Evolutionary conservation across 1,284 basidiomycete species (phyloP), one percentile per base, ranked within the genome.

Genomic region (Heliocybe sulcata): DNA sequence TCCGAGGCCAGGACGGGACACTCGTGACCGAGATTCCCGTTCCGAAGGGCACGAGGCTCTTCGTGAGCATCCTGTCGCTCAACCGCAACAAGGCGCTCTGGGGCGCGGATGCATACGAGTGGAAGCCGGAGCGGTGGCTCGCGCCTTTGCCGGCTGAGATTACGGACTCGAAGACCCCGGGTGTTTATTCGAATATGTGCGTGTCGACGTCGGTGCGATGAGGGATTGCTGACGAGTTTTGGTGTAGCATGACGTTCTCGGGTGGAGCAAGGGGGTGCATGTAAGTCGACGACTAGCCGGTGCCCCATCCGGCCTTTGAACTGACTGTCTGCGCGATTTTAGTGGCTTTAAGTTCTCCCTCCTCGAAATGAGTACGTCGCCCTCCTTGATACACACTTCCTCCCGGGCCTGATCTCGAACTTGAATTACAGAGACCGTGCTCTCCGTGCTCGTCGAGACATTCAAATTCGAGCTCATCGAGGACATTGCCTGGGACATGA

Each of bases 111-210:
- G 68, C 64, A 3, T 59, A 59, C 3, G 65, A 71, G 35, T 70
- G 71, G 71, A 70, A 68, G 35, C 75, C 76, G 2, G 74, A 74
- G 51, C 63, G 77, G 31, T 77, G 76, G 76, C 64, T 78, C 1
- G 58, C 56, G 0, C 60, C 65, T 10, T 54, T 72, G 8, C 70
- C 70, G 1, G 54, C 64, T 16, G 57, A 58, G 10, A 65, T 72
- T 6, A 29, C 58, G 0, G 58, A 66, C 29, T 67, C 71, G 1
- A 63, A 63, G 38, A 62, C 70, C 23, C 71, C 72, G 11, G 71
- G 71, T 2, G 60, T 73, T 2, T 74, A 72, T 59, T 71, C 70
- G 1, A 64, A 72, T 56, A 38, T 54, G 61, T 63, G 35, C 56
- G 60, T 16, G 12, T 9, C 2, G n/a, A 27, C 20, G 25, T n/a